These are phyloP conservation scores for Yarrowia sp. DNA, from an alignment of 805 yeast genomes.

Conservation along the genomic window DNA sequence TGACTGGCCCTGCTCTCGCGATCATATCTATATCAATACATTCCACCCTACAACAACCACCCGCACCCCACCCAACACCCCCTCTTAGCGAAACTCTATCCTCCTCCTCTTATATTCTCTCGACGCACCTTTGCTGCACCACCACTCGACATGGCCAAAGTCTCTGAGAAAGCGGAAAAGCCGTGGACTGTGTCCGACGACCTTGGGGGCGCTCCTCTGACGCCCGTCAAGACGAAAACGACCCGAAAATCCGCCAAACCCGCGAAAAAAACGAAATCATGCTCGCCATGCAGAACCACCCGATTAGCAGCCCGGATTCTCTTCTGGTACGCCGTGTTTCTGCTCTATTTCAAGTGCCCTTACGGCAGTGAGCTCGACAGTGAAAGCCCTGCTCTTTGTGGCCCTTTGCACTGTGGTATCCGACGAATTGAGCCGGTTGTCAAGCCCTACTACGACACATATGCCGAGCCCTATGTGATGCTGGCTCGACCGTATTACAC, in stretches of 20 bases:
- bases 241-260: neutral
- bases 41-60: too few species aligned
- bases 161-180: neutral
- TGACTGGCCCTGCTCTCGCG: too few species aligned
- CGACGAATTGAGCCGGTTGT: constrained; percentile 29
- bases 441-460: constrained; percentile 29
- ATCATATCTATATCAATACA: too few species aligned
- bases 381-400: constrained; percentile 31
- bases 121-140: constrained; percentile 3
- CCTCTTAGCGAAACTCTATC: too few species aligned
- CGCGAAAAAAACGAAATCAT: neutral
- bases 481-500: constrained; percentile 7
- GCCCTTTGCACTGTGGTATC: constrained; percentile 31
- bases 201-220: neutral
- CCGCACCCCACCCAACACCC: too few species aligned
- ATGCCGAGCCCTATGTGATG: constrained; percentile 22
- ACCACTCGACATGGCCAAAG: neutral
- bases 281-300: constrained; percentile 9
- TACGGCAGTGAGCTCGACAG: constrained; percentile 27
- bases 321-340: constrained; percentile 34
- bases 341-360: constrained; percentile 34
- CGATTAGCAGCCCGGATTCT: constrained; percentile 29
- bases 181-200: neutral
- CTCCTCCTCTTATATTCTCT: neutral
- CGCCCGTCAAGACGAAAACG: neutral